Base-by-base conservation (phyloP, 1,139 yeast genomes). In the Geotrichum citri-aurantii region DNA sequence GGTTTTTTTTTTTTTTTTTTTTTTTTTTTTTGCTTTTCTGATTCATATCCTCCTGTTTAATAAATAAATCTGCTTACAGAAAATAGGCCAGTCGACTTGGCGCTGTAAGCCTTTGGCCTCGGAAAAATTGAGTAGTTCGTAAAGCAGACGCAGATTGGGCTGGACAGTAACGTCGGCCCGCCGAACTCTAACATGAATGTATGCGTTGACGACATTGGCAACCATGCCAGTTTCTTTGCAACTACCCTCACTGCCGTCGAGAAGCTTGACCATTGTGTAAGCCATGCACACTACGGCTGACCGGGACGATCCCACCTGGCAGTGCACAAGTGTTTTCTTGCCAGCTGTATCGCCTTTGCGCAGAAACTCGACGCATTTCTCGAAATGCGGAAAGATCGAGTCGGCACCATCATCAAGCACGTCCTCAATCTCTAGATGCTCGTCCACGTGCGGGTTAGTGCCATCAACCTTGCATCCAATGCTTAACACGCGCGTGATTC, bases 341-440 rank as follows among this genome's bases (percentile, higher is more conserved):
- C 48, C 54, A 42, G 23, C 24, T 3, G 37, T 12, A n/a, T 19
- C 23, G 11, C 48, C 37, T 14, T 10, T 21, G 33, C 40, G 33
- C 8, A 51, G 21, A 40, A 51, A 51, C 40, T 23, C 33, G 2
- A 51, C n/a, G 17, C 48, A 51, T 7, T 42, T 21, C 10, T 21
- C 44, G 11, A 51, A 17, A 21, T 51, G 54, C 5, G 54, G 54
- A 10, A 42, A 12, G 8, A 51, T 17, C 37, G 54, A 40, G 27
- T 51, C 54, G 5, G 44, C 54, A 7, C 54, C 54, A 27, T 51
- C 54, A 19, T 51, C 54, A 17, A 51, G 29, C 23, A 51, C 54
- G 27, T 51, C 54, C n/a, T 51, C 54, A 21, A 51, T 27, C 24
- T 40, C 40, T 2, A 51, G 14, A 40, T 51, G 54, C 54, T 51